Evolutionary conservation across 2,329 filamentous ascomycete genomes (phyloP).

Genomic region (Talaromyces sp.): DNA sequence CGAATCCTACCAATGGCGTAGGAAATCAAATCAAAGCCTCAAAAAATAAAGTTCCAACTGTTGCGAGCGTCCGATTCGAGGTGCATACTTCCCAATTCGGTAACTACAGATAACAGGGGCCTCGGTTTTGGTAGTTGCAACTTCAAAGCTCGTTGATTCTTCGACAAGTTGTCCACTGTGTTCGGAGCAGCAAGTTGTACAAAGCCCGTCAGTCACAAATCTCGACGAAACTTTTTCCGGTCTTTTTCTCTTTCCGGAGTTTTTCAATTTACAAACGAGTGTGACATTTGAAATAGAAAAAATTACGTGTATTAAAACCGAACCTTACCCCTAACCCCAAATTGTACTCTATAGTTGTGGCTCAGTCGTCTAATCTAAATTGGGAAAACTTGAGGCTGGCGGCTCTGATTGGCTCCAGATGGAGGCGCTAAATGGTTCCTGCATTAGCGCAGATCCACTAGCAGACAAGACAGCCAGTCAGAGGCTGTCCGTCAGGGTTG

Average conservation of each 20-base stretch:
- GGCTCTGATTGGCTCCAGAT: neutral
- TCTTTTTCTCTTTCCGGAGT: neutral
- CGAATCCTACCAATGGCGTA: neutral
- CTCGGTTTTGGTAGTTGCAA: neutral
- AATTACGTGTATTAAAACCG: neutral
- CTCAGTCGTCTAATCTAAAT: neutral
- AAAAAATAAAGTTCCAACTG: neutral
- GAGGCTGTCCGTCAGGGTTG: neutral
- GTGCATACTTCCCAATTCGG: neutral
- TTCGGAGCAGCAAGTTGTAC: neutral
- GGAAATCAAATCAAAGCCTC: neutral
- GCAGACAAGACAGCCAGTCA: neutral
- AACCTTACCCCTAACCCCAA: neutral
- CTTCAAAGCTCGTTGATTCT: neutral
- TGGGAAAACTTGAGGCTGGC: neutral
- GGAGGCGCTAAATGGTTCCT: conserved; percentile 12
- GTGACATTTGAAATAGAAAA: neutral
- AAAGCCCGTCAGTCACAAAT: neutral
- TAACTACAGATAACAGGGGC: neutral
- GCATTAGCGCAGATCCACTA: conserved; percentile 8
- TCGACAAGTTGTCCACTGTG: neutral
- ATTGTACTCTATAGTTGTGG: neutral
- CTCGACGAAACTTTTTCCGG: neutral
- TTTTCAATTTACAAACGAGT: neutral
- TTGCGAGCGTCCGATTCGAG: neutral